Evolutionary conservation across 192 early-diverging fungal species (phyloP), one percentile per base, ranked within the genome.

Genomic region (Coemansia sp.): DNA sequence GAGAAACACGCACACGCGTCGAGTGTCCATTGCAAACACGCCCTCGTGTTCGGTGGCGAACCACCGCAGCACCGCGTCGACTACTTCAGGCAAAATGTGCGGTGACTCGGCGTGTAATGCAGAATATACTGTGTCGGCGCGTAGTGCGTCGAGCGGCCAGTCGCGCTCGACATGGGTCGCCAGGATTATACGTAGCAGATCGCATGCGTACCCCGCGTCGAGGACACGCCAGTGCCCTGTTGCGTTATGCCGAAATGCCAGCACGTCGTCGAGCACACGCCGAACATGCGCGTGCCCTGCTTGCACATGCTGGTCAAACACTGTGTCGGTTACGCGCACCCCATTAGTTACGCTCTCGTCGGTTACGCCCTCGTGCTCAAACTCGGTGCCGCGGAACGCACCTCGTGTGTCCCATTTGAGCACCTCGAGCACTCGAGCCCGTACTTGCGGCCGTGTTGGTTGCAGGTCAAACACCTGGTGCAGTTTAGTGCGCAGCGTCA

Each of bases 391-490:
- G 18, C 69, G 61, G 65, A 73, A 82, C 3, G 61, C 27, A 7
- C 78, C 78, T 9, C 73, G 73, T 18, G 51, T 49, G 43, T 82
- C 79, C 67, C 68, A 65, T 18, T 13, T 47, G 12, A 82, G 74
- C 1, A 82, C 62, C 55, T 82, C 74, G 22, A 57, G 1, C 3
- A 81, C 47, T 3, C 78, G 72, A 0, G 72, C 57, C 27, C 64
- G 66, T 11, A 82, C 69, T 58, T 69, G 69, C 20, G 74, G 66
- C 22, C 63, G 60, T 38, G 62, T 64, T 18, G 27, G 37, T 38
- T 76, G 74, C 59, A 81, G 72, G 65, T 81, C 78, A 43, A 68
- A 64, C n/a, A 64, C 71, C 67, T 82, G 79, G 70, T 70, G 68
- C 43, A 73, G 59, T 37, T 68, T 67, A 12, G 69, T 49, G 20